These are phyloP conservation scores for Auricularia auricula-judae DNA, from an alignment of 768 basidiomycete species.

Conservation along the genomic window DNA sequence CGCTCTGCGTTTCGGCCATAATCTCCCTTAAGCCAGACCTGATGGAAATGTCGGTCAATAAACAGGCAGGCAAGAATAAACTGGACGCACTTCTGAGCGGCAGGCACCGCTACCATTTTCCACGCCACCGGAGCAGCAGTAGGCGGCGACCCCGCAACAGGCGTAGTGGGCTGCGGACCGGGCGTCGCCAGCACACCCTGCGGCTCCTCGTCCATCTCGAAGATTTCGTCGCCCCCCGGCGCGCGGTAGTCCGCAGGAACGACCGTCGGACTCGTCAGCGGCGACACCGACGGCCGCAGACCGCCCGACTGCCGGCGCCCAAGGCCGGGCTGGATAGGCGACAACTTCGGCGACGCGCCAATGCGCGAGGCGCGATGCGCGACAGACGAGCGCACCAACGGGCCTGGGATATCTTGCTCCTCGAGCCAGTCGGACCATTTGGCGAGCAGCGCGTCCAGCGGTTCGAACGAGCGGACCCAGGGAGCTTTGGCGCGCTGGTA, in stretches of 20 bases:
- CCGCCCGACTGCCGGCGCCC: neutral
- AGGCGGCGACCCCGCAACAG: conserved; percentile 11
- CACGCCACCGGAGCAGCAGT: conserved; percentile 18
- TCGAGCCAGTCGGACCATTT: conserved; percentile 63
- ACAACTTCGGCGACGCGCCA: conserved; percentile 20
- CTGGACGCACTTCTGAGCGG: conserved; percentile 37
- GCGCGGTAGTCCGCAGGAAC: conserved; percentile 5
- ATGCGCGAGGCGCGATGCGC: conserved; percentile 8
- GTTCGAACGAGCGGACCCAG: conserved; percentile 43
- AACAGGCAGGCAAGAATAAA: conserved; percentile 11
- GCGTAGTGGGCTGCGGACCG: conserved; percentile 10
- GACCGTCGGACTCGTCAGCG: conserved; percentile 7
- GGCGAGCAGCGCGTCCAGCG: conserved; percentile 44
- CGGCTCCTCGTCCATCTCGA: conserved; percentile 73
- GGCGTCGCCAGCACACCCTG: conserved; percentile 11
- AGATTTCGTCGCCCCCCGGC: conserved; percentile 53
- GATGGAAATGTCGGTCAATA: conserved; percentile 6
- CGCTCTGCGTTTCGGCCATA: conserved; percentile 64
- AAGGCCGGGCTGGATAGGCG: conserved; percentile 13
- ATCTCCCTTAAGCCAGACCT: conserved; percentile 79
- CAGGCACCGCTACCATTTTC: conserved; percentile 19
- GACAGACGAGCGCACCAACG: conserved; percentile 27
- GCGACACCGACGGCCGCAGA: neutral
- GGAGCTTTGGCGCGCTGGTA: conserved; percentile 60
- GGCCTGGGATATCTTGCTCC: conserved; percentile 52